Percentiles rank a stretch among this genome's conserved stretches.
These are phyloP conservation scores for Cynara cardunculus DNA, from an alignment of 129 eudicot genomes.

Conservation along the genomic window DNA sequence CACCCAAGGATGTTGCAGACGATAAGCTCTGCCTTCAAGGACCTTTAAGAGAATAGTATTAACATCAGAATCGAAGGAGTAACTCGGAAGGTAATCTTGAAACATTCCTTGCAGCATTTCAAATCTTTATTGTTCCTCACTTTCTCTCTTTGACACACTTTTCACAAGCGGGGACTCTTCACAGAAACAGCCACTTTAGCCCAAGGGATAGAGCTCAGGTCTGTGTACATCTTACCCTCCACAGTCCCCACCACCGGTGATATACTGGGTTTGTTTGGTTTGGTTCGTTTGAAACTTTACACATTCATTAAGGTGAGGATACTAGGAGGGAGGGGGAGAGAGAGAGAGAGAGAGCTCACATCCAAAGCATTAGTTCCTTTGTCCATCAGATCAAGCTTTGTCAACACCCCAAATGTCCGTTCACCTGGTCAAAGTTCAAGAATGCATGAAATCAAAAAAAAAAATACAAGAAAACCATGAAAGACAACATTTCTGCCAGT, in stretches of 20 bases:
- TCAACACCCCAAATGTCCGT: slow-evolving; percentile 66
- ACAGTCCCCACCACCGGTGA: too few relatives aligned
- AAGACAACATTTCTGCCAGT: not conserved
- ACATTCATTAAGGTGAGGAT: not conserved
- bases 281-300: too few relatives aligned
- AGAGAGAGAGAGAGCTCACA: slow-evolving; percentile 30
- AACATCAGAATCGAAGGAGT: slow-evolving; percentile 1
- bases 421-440: slow-evolving; percentile 39
- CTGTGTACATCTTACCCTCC: too few relatives aligned
- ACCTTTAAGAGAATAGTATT: slow-evolving; percentile 32
- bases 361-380: slow-evolving; percentile 71
- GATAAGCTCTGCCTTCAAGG: slow-evolving; percentile 73
- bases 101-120: not conserved
- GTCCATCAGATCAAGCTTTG: slow-evolving; percentile 79
- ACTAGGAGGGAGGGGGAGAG: not conserved
- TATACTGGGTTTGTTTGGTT: too few relatives aligned
- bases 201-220: too few relatives aligned
- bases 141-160: too few relatives aligned
- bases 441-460: not conserved
- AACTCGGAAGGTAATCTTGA: not conserved
- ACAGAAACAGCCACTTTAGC: too few relatives aligned
- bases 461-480: not conserved
- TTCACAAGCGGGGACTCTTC: too few relatives aligned
- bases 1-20: slow-evolving; percentile 73
- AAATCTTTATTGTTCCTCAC: too few relatives aligned